A percentile compares a stretch with the other conserved stretches of the same genome.
These are phyloP conservation scores for Pythium dissotocum DNA, from an alignment of 352 stramenopile genomes.

Conservation along the genomic window DNA sequence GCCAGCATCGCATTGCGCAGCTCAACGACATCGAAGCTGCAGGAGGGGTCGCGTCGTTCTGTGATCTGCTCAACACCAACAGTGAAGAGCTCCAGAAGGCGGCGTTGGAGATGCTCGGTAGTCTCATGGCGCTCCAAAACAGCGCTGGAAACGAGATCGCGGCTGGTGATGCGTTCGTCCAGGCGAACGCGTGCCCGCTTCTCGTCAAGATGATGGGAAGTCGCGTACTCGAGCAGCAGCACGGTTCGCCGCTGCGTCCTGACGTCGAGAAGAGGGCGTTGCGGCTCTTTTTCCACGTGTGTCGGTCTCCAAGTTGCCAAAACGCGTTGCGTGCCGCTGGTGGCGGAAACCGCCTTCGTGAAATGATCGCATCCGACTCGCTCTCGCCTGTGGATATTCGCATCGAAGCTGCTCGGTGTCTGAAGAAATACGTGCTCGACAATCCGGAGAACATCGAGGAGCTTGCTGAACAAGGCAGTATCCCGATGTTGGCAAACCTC, in stretches of 20 bases:
- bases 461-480: conserved; percentile 52
- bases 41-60: conserved; percentile 76
- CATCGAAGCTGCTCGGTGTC: conserved; percentile 64
- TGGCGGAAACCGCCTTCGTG: conserved; percentile 45
- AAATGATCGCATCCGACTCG: conserved; percentile 60
- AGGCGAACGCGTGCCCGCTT: conserved; percentile 54
- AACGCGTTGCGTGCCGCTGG: conserved; percentile 65
- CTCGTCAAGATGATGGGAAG: conserved; percentile 70
- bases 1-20: conserved; percentile 70
- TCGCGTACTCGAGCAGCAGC: conserved; percentile 53
- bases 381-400: conserved; percentile 51
- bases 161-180: conserved; percentile 62
- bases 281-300: conserved; percentile 75
- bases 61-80: conserved; percentile 53
- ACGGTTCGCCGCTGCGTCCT: conserved; percentile 39
- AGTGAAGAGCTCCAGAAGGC: conserved; percentile 56
- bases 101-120: conserved; percentile 72
- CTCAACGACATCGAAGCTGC: conserved; percentile 84
- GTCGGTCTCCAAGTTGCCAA: conserved; percentile 62
- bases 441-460: conserved; percentile 76
- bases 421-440: conserved; percentile 75
- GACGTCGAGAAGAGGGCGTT: conserved; percentile 76
- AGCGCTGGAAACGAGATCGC: conserved; percentile 63
- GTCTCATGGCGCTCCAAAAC: conserved; percentile 76
- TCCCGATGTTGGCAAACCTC: conserved; percentile 51